Percentiles rank a stretch among this genome's conserved stretches.
Evolutionary conservation across 1,284 basidiomycete genomes (phyloP).

Genomic region (Melampsora americana): DNA sequence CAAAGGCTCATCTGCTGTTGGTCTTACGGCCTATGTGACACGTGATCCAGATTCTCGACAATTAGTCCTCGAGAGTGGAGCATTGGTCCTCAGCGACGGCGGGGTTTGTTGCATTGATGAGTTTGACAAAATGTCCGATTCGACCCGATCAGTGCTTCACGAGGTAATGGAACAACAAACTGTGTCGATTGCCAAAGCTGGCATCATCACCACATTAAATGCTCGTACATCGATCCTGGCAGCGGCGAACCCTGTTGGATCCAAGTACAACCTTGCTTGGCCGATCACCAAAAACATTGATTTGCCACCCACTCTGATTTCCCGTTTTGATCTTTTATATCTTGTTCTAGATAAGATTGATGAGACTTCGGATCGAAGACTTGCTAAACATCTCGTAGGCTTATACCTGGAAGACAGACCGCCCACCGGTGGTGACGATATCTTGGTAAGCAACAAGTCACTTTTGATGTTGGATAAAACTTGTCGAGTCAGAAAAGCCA

Average conservation of each 20-base stretch:
- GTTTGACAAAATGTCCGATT: slow-evolving; percentile 99
- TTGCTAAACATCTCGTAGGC: slow-evolving; percentile 88
- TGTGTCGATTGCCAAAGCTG: slow-evolving; percentile 98
- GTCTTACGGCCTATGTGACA: slow-evolving; percentile 96
- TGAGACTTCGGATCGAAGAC: slow-evolving; percentile 77
- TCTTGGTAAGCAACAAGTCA: slow-evolving; percentile 63
- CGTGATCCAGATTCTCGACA: slow-evolving; percentile 97
- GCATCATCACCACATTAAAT: slow-evolving; percentile 97
- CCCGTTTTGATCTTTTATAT: slow-evolving; percentile 96
- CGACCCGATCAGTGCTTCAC: slow-evolving; percentile 90
- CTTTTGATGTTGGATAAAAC: not conserved
- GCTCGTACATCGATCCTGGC: slow-evolving; percentile 95
- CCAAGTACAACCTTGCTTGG: slow-evolving; percentile 72
- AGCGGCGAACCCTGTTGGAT: slow-evolving; percentile 93
- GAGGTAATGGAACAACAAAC: slow-evolving; percentile 99
- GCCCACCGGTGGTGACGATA: slow-evolving; percentile 66
- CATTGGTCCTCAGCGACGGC: slow-evolving; percentile 91
- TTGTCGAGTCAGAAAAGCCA: not conserved
- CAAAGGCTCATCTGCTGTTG: slow-evolving; percentile 95
- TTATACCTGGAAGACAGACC: slow-evolving; percentile 90
- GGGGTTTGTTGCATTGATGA: slow-evolving; percentile 99
- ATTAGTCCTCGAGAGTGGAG: slow-evolving; percentile 93
- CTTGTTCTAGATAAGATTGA: slow-evolving; percentile 93
- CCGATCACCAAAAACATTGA: slow-evolving; percentile 60
- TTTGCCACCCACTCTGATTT: slow-evolving; percentile 93